These are phyloP conservation scores for Blastomyces percursus DNA, from an alignment of 2,329 filamentous ascomycete species.

Conservation along the genomic window DNA sequence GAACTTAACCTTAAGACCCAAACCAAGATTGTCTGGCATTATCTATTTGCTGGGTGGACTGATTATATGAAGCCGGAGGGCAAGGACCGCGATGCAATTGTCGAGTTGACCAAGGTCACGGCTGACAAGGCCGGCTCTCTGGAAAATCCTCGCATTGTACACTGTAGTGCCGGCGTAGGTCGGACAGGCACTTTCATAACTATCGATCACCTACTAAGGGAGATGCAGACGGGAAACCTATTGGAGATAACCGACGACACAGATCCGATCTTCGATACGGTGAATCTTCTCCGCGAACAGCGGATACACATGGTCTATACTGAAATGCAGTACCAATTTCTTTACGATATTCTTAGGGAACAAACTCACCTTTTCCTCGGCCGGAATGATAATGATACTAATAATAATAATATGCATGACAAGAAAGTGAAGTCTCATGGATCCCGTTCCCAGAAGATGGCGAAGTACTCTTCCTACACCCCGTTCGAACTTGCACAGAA, in stretches of 20 bases:
- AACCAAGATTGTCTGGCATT: constrained; percentile 64
- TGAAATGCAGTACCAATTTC: constrained; percentile 70
- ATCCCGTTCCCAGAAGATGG: constrained; percentile 10
- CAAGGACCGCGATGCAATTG: constrained; percentile 39
- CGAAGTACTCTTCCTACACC: constrained; percentile 15
- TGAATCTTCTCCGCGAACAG: constrained; percentile 73
- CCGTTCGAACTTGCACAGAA: constrained; percentile 24
- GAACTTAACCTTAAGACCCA: constrained; percentile 39
- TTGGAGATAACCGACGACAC: constrained; percentile 38
- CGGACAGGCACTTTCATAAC: constrained; percentile 92
- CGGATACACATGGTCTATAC: constrained; percentile 93
- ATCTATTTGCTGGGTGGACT: constrained; percentile 79
- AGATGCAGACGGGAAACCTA: constrained; percentile 65
- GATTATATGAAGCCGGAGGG: constrained; percentile 71
- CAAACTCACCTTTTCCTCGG: constrained; percentile 25
- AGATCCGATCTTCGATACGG: constrained; percentile 67
- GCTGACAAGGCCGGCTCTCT: constrained; percentile 35
- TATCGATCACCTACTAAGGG: constrained; percentile 78
- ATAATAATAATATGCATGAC: constrained; percentile 10
- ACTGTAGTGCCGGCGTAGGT: constrained; percentile 87
- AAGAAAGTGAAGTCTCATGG: constrained; percentile 5
- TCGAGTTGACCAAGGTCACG: constrained; percentile 41
- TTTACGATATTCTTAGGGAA: constrained; percentile 76
- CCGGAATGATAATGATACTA: not conserved
- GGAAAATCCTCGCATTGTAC: constrained; percentile 65